Evolutionary conservation across 495 filamentous ascomycete species (phyloP).

Genomic region (Tuber microsphaerosporum): DNA sequence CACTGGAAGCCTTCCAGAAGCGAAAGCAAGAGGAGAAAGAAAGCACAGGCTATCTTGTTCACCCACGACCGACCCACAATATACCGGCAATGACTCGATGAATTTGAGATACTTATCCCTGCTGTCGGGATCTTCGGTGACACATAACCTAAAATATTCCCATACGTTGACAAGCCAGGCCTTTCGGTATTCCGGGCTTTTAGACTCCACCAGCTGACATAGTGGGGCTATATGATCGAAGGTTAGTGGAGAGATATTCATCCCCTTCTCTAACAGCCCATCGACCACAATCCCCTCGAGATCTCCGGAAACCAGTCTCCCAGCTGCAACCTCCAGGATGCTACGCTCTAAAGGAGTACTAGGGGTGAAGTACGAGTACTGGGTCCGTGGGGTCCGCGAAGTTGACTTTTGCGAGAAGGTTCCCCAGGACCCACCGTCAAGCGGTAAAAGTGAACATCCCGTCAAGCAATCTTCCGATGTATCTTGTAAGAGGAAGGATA

Average conservation of each 20-base stretch:
- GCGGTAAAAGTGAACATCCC: slow-evolving; percentile 21
- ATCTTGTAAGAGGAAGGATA: background rate
- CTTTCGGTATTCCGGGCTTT: slow-evolving; percentile 8
- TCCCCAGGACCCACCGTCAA: slow-evolving; percentile 13
- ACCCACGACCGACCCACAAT: slow-evolving; percentile 22
- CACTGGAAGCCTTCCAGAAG: background rate
- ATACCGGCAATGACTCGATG: slow-evolving; percentile 15
- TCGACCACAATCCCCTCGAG: background rate
- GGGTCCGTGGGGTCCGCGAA: background rate
- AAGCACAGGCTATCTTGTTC: background rate
- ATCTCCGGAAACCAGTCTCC: slow-evolving; percentile 2
- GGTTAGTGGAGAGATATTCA: slow-evolving; percentile 20
- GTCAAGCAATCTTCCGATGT: slow-evolving; percentile 6
- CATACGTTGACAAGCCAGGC: slow-evolving; percentile 21
- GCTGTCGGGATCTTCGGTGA: background rate
- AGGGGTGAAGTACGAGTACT: background rate
- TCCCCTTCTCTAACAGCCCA: background rate
- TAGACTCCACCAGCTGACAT: slow-evolving; percentile 3
- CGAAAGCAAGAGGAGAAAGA: background rate
- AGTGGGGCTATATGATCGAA: slow-evolving; percentile 21
- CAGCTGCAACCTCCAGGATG: slow-evolving; percentile 15
- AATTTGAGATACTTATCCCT: background rate
- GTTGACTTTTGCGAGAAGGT: slow-evolving; percentile 9
- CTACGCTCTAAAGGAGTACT: background rate
- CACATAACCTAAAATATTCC: slow-evolving; percentile 11